Evolutionary conservation across 805 yeast genomes (phyloP).

Genomic region (Lachancea thermotolerans): DNA sequence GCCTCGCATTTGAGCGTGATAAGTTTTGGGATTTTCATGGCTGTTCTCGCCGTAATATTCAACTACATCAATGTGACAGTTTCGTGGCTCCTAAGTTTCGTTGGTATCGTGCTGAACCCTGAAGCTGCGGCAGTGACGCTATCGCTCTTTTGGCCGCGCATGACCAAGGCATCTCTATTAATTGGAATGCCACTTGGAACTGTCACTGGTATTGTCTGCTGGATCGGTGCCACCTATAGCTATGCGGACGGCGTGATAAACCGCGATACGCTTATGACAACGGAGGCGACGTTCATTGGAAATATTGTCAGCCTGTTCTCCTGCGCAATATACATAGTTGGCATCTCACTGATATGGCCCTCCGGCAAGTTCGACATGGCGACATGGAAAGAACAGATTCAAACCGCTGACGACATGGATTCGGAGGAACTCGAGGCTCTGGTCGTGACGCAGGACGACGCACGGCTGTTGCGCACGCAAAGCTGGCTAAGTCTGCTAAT

Average conservation of each 20-base stretch:
- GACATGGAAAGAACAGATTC: slow-evolving; percentile 17
- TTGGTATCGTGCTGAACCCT: slow-evolving; percentile 36
- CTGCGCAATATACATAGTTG: slow-evolving; percentile 25
- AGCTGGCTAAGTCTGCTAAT: slow-evolving; percentile 36
- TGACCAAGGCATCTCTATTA: slow-evolving; percentile 13
- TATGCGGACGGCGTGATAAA: slow-evolving; percentile 38
- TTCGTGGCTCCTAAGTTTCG: slow-evolving; percentile 36
- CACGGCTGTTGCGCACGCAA: slow-evolving; percentile 30
- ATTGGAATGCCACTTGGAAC: slow-evolving; percentile 40
- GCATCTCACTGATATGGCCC: slow-evolving; percentile 28
- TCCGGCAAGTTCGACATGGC: slow-evolving; percentile 29
- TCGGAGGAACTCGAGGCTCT: slow-evolving; percentile 28
- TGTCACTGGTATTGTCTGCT: slow-evolving; percentile 46
- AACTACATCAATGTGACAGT: slow-evolving; percentile 38
- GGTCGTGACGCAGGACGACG: slow-evolving; percentile 17
- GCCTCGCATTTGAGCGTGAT: slow-evolving; percentile 32
- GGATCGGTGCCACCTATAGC: slow-evolving; percentile 39
- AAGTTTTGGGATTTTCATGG: slow-evolving; percentile 38
- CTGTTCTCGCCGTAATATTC: slow-evolving; percentile 34
- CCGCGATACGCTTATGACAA: slow-evolving; percentile 39
- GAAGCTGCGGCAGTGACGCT: slow-evolving; percentile 30
- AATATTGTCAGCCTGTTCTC: slow-evolving; percentile 35
- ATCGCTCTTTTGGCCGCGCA: slow-evolving; percentile 27
- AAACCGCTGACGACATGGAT: slow-evolving; percentile 34
- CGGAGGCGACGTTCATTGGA: slow-evolving; percentile 41